Evolutionary conservation across 306 rosid genomes (phyloP).

Genomic region (Inga oerstediana): DNA sequence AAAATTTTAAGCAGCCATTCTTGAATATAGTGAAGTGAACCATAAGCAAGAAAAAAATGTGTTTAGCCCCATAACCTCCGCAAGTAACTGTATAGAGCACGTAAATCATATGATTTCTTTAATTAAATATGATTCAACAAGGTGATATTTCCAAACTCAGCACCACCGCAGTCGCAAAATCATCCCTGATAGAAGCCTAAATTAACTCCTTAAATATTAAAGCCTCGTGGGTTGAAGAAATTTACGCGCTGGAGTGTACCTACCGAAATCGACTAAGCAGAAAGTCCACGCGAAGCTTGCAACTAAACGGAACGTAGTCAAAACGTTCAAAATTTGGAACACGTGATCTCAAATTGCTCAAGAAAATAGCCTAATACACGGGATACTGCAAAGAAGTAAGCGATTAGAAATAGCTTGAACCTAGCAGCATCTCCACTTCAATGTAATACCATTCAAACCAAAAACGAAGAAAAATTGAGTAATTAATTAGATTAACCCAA

Average conservation of each 20-base stretch:
- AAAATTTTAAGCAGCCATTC: constrained; percentile 29
- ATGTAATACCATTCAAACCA: not conserved
- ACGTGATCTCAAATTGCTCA: not conserved
- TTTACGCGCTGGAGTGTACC: not conserved
- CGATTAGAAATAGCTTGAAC: not conserved
- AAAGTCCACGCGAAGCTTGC: not conserved
- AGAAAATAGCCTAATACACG: not conserved
- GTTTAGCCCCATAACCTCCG: constrained; percentile 45
- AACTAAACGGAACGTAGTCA: not conserved
- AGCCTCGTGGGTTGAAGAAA: constrained; percentile 15
- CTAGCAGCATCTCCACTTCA: constrained; percentile 3
- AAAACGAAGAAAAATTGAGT: not conserved
- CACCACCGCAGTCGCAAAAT: constrained; percentile 4
- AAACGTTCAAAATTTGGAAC: not conserved
- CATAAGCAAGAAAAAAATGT: constrained; percentile 45
- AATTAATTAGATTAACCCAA: constrained; percentile 6
- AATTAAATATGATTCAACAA: constrained; percentile 34
- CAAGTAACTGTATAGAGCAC: constrained; percentile 27
- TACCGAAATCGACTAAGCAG: not conserved
- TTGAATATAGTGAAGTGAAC: constrained; percentile 27
- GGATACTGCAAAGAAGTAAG: not conserved
- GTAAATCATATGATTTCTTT: constrained; percentile 44
- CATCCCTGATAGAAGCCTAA: not conserved
- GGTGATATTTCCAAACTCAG: constrained; percentile 4
- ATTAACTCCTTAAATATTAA: not conserved